phyloP scores from a whole-genome alignment of 257 asterid genomes.

The Handroanthus guayacan region DNA sequence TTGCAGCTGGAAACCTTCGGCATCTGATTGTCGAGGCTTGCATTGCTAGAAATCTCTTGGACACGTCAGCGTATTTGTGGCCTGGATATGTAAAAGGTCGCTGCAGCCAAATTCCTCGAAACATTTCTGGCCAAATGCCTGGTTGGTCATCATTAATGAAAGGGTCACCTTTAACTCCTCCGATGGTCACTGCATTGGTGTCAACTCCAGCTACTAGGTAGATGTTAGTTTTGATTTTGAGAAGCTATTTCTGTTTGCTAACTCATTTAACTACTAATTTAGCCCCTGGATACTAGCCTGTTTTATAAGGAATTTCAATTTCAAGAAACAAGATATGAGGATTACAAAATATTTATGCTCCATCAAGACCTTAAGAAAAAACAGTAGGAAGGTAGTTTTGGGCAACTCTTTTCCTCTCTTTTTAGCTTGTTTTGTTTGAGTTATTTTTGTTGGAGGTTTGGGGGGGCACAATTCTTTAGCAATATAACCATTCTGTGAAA shows the following conservation, averaged over 20 bases:
- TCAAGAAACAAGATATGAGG: conserved; percentile 13
- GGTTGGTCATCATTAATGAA: conserved; percentile 93
- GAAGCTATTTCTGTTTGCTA: conserved; percentile 19
- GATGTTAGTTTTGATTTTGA: conserved; percentile 37
- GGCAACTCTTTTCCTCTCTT: background rate
- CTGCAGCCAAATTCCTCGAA: conserved; percentile 79
- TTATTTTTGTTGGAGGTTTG: background rate
- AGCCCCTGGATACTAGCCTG: conserved; percentile 19
- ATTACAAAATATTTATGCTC: background rate
- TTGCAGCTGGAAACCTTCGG: conserved; percentile 83
- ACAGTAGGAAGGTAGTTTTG: background rate
- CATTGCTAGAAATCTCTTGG: conserved; percentile 92
- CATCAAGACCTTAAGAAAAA: background rate
- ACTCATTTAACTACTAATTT: conserved; percentile 19
- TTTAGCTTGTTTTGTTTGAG: background rate
- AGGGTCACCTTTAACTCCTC: conserved; percentile 83
- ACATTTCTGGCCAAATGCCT: conserved; percentile 71
- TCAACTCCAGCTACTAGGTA: conserved; percentile 98
- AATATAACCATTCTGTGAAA: conserved; percentile 10
- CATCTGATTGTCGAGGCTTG: conserved; percentile 97
- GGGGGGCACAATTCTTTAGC: background rate
- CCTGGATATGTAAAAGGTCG: conserved; percentile 94
- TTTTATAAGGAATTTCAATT: conserved; percentile 27
- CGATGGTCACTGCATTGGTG: conserved; percentile 74
- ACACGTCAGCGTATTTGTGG: conserved; percentile 93